phyloP scores from a whole-genome alignment of 2,329 filamentous ascomycete species.

The Penicillium fuscoglaucum region DNA sequence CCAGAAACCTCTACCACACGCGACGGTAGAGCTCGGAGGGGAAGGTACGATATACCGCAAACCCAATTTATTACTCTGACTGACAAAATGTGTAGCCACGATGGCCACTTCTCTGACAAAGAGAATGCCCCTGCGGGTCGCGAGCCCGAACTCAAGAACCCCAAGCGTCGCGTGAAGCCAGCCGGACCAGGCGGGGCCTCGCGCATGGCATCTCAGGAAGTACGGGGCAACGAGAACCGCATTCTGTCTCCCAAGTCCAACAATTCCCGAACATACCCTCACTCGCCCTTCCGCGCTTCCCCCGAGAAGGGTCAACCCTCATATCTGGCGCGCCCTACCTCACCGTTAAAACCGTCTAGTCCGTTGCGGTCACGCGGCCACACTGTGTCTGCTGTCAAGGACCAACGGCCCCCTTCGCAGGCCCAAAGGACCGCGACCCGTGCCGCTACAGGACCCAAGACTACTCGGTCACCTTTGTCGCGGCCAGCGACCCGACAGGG shows the following conservation, averaged over 20 bases:
- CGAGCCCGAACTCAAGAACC: constrained; percentile 56
- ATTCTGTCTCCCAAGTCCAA: constrained; percentile 80
- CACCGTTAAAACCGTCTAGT: constrained; percentile 60
- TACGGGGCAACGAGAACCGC: constrained; percentile 52
- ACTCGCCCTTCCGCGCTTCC: constrained; percentile 53
- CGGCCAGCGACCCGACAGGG: constrained; percentile 43
- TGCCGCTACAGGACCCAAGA: constrained; percentile 32
- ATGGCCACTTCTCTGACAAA: constrained; percentile 68
- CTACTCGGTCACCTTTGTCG: constrained; percentile 33
- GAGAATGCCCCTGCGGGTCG: constrained; percentile 61
- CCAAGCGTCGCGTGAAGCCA: constrained; percentile 65
- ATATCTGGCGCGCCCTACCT: constrained; percentile 59
- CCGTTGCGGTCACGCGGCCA: constrained; percentile 36
- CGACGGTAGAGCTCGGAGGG: constrained; percentile 32
- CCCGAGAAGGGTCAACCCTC: constrained; percentile 51
- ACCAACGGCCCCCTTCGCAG: constrained; percentile 30
- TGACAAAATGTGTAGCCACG: constrained; percentile 52
- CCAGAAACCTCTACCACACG: constrained; percentile 32
- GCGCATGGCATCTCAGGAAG: constrained; percentile 46
- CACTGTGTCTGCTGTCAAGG: constrained; percentile 29
- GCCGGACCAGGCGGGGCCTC: constrained; percentile 40
- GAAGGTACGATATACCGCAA: constrained; percentile 31
- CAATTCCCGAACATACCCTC: constrained; percentile 69
- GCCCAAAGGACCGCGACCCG: constrained; percentile 33
- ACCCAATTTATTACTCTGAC: not conserved